A percentile compares a stretch with the other conserved stretches of the same genome.
Conservation (phyloP, 2,329 filamentous ascomycete species). For the Curvularia lunata region DNA sequence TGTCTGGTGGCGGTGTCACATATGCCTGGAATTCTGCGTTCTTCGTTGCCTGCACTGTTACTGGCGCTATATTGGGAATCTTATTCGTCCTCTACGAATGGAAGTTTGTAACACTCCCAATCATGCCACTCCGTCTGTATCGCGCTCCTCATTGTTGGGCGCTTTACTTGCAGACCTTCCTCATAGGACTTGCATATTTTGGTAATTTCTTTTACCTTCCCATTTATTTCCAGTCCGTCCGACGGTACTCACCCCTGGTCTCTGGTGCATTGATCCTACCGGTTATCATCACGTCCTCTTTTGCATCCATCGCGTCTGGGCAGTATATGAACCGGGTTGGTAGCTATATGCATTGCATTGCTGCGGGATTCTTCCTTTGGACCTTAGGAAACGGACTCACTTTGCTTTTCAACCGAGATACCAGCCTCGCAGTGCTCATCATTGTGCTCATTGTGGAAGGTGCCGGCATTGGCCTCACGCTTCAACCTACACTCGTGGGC, state of each 20-base stretch:
- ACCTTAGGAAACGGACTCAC: slow-evolving; percentile 62
- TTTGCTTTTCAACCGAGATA: slow-evolving; percentile 57
- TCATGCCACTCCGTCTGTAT: slow-evolving; percentile 65
- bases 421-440: slow-evolving; percentile 56
- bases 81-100: slow-evolving; percentile 63
- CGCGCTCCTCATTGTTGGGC: slow-evolving; percentile 60
- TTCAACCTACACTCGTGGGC: slow-evolving; percentile 63
- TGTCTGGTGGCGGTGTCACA: slow-evolving; percentile 66
- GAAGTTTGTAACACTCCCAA: slow-evolving; percentile 62
- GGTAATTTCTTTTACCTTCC: slow-evolving; percentile 67
- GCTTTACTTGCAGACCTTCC: slow-evolving; percentile 64
- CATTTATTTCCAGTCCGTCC: slow-evolving; percentile 66
- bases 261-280: slow-evolving; percentile 61
- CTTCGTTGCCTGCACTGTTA: slow-evolving; percentile 63
- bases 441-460: slow-evolving; percentile 59
- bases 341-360: slow-evolving; percentile 29
- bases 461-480: slow-evolving; percentile 56
- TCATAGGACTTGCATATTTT: slow-evolving; percentile 67
- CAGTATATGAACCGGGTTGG: slow-evolving; percentile 28
- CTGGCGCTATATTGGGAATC: slow-evolving; percentile 56
- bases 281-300: slow-evolving; percentile 34
- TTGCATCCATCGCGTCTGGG: slow-evolving; percentile 27
- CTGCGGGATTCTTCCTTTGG: slow-evolving; percentile 53
- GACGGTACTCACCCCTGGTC: slow-evolving; percentile 52
- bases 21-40: slow-evolving; percentile 63